Evolutionary conservation across 1,284 basidiomycete species (phyloP), one percentile per base, ranked within the genome.

Genomic region (Microbotryum silenes-acaulis): DNA sequence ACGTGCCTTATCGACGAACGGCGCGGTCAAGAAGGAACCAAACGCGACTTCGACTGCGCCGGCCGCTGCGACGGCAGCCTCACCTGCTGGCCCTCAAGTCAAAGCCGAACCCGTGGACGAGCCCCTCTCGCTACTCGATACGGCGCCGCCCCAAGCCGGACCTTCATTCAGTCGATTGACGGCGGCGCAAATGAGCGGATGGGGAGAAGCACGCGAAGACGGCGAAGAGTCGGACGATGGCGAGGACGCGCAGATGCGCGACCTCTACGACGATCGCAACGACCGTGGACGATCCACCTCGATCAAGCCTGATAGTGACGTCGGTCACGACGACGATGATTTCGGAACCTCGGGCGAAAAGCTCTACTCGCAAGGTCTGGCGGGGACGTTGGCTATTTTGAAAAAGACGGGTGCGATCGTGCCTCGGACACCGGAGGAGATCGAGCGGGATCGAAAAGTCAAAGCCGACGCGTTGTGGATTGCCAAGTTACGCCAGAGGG

Each of bases 361-460:
- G 82, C 89, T 71, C 0, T 86, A 88, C 69, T 82, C 83, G 57
- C 79, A 83, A 6, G 91, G 96, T 18, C 83, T 99, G 80, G 91
- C 89, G 0, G 84, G 88, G 10, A 91, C 91, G 0, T 80, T 99
- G 49, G 86, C 84, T 59, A 83, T 97, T 62, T 83, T 99, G 4
- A 85, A 90, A 27, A 85, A 93, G 65, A 91, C 96, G 76, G 96
- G 96, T n/a, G 81, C 96, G 31, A 75, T 98, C 29, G 81, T 88
- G 3, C 76, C 82, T 20, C 79, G 84, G 1, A 78, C 80, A 6
- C 77, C 83, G 0, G 88, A 91, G 68, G 83, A 85, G 66, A 72
- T 73, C n/a, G 85, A 89, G 18, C 86, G 90, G 45, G 94, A 98
- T 74, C 80, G 79, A 57, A 80, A 85, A 6, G 92, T 97, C 75